Conservation (phyloP, 2,329 filamentous ascomycete genomes). For the Fusarium concolor region DNA sequence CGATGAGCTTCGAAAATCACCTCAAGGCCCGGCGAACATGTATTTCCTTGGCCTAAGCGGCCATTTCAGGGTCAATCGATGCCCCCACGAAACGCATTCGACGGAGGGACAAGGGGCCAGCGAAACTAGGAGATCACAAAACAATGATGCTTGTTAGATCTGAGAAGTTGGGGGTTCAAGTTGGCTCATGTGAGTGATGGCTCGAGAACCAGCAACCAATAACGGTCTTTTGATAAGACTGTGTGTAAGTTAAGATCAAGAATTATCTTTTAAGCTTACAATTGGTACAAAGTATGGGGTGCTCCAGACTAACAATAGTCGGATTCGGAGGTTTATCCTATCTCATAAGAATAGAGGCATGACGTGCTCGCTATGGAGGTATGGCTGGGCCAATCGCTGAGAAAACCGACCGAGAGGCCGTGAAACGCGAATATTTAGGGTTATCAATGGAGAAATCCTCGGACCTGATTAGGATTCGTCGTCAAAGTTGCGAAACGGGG, state of each 20-base stretch:
- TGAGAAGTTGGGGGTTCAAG: not conserved
- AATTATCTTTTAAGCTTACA: not conserved
- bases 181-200: not conserved
- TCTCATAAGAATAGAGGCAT: slow-evolving; percentile 31
- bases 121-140: not conserved
- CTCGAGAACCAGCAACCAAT: slow-evolving; percentile 25
- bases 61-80: not conserved
- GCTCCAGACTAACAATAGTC: slow-evolving; percentile 12
- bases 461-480: not conserved
- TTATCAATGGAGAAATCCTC: not conserved
- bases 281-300: not conserved
- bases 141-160: not conserved
- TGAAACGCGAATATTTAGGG: not conserved
- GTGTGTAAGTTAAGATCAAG: not conserved
- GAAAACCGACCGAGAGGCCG: slow-evolving; percentile 39
- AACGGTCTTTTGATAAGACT: slow-evolving; percentile 26
- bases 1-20: slow-evolving; percentile 42
- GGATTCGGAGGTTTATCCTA: slow-evolving; percentile 23
- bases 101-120: not conserved
- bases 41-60: not conserved
- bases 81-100: not conserved
- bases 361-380: slow-evolving; percentile 31
- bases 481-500: not conserved
- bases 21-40: slow-evolving; percentile 31
- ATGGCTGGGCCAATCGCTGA: slow-evolving; percentile 36